Percentiles rank a stretch among this genome's conserved stretches.
These are phyloP conservation scores for Dryas drummondii DNA, from an alignment of 306 rosid genomes.

Conservation along the genomic window DNA sequence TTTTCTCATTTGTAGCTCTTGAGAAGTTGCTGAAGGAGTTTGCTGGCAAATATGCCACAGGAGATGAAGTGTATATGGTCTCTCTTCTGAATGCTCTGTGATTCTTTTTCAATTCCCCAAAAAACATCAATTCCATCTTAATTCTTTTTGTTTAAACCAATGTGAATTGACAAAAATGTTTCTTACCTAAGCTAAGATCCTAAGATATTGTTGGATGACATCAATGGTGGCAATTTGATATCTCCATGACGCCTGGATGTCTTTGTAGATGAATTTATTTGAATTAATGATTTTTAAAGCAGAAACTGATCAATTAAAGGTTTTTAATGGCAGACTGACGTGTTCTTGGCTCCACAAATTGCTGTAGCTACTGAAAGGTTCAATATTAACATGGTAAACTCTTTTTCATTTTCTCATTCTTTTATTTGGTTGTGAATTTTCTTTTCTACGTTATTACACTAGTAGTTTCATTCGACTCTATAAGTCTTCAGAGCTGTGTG, in stretches of 20 bases:
- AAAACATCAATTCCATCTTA: neutral
- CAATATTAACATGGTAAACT: constrained; percentile 36
- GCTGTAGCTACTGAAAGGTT: constrained; percentile 19
- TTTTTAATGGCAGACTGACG: constrained; percentile 36
- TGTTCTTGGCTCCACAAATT: constrained; percentile 50
- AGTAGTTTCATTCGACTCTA: neutral
- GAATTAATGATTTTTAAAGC: neutral
- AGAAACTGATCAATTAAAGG: constrained; percentile 8
- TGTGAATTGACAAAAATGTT: neutral
- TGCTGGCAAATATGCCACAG: constrained; percentile 39
- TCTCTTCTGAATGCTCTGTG: constrained; percentile 8
- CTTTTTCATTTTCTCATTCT: constrained; percentile 5
- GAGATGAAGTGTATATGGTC: constrained; percentile 45
- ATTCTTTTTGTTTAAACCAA: neutral
- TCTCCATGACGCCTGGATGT: neutral
- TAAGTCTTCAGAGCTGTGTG: neutral
- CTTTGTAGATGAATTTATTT: neutral
- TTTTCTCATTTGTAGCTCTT: constrained; percentile 34
- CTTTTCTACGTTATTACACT: neutral
- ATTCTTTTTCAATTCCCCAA: neutral
- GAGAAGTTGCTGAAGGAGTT: constrained; percentile 43
- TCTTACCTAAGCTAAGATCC: neutral
- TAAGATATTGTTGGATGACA: neutral
- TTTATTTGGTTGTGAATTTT: neutral
- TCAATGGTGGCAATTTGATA: neutral